phyloP scores from a whole-genome alignment of 148 eudicot species.

The Silene uniflora region DNA sequence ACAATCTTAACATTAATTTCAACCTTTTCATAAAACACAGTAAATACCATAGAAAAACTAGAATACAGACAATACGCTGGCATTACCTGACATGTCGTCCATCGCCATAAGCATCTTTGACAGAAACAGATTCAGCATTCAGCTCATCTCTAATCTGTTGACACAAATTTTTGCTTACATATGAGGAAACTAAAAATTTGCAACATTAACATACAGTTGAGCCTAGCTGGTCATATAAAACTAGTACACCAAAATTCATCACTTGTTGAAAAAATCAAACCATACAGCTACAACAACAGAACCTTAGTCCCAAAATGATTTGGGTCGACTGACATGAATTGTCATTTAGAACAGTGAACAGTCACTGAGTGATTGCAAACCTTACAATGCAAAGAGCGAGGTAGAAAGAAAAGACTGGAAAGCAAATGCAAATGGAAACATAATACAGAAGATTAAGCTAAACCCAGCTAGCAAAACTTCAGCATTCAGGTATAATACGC shows the following conservation, averaged over 20 bases:
- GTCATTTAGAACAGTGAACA: no score
- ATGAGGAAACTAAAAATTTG: constrained; percentile 5
- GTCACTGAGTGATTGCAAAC: background rate
- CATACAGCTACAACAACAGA: no score
- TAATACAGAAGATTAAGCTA: background rate
- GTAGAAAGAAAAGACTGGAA: no score
- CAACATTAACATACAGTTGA: background rate
- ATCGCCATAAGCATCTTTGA: constrained; percentile 88
- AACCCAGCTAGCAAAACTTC: background rate
- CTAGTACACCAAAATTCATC: no score
- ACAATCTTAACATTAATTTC: no score
- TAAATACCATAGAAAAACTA: background rate
- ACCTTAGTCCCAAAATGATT: no score
- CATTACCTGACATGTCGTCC: constrained; percentile 85
- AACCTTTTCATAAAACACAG: background rate
- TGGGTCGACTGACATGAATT: no score
- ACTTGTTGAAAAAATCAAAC: no score
- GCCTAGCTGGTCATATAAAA: background rate
- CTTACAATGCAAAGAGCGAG: no score
- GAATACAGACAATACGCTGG: background rate
- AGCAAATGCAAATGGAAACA: no score
- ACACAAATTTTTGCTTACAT: constrained; percentile 13
- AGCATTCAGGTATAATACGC: background rate
- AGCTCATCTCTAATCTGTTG: constrained; percentile 71
- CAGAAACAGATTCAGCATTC: constrained; percentile 69